Conservation (phyloP, 164 flowering plant species). For the Sextonia rubra region DNA sequence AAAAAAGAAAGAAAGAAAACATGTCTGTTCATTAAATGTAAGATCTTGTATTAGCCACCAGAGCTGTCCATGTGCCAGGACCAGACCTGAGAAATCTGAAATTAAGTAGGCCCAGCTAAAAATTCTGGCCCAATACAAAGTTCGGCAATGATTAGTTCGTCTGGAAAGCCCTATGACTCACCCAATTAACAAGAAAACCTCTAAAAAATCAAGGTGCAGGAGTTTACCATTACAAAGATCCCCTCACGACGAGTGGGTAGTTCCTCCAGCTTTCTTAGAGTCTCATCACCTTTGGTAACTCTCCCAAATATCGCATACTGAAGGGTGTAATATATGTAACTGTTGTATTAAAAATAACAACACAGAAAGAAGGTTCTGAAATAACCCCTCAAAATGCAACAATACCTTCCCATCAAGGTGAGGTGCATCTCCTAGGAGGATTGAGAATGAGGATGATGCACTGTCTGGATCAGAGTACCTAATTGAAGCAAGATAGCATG, state of each 20-base stretch:
- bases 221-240: slow-evolving; percentile 85
- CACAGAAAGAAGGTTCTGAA: not conserved
- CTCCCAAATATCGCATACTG: slow-evolving; percentile 97
- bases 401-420: slow-evolving; percentile 86
- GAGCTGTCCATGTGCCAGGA: too few relatives aligned
- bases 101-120: too few relatives aligned
- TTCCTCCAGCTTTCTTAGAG: slow-evolving; percentile 79
- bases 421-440: slow-evolving; percentile 97
- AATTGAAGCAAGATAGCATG: not conserved
- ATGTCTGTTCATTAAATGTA: too few relatives aligned
- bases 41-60: too few relatives aligned
- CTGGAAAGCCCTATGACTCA: not conserved
- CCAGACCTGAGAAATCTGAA: too few relatives aligned
- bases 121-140: too few relatives aligned
- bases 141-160: too few relatives aligned
- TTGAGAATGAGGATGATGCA: slow-evolving; percentile 84
- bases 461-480: slow-evolving; percentile 83
- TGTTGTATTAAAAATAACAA: slow-evolving; percentile 4
- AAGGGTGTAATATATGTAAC: slow-evolving; percentile 7
- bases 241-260: slow-evolving; percentile 90
- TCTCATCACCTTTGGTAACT: slow-evolving; percentile 92
- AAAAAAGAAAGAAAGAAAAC: too few relatives aligned
- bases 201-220: not conserved
- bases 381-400: not conserved
- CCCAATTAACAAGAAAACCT: not conserved